Base-by-base conservation (phyloP, 2,329 filamentous ascomycete species). In the Colletotrichum spinosum region DNA sequence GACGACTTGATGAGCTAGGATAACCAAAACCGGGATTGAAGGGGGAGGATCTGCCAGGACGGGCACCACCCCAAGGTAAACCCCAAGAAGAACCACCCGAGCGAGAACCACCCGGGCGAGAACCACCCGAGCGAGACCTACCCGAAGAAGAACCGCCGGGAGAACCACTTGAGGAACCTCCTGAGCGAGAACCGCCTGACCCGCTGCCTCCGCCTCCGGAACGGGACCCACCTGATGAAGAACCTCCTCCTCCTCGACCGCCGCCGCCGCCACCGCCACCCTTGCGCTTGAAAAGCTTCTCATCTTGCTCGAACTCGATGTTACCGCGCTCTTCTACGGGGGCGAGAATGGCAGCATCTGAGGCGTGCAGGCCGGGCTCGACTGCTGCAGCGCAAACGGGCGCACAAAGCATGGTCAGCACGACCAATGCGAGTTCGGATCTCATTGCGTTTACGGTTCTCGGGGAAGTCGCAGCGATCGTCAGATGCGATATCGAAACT, bases 241-340 rank as follows among this genome's bases (percentile, higher is more conserved):
- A 42, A 34, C 71, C 53, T 25, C 68, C 60, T 41, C 68, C 67
- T 34, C 77, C 76, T 9, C 83, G 81, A 63, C 81, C 76, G 15
- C 81, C 79, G 53, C 85, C 84, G 10, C 84, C 77, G 8, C 85
- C 85, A 7, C 87, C 87, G 52, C 88, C 87, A 41, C 87, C 87
- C 70, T 86, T 86, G 68, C 88, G 82, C 79, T 88, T 89, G 79
- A 81, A 88, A 25, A 89, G 75, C 38, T 87, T 81, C 57, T 83
- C 74, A 57, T 76, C 72, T 11, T 68, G 45, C 4, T 55, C 39
- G 6, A 54, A 38, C 4, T 55, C 39, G 6, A 54, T 37, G 55
- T 64, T 46, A 35, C 65, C 54, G 48, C 65, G 51, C 41, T 77
- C 70, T 34, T 38, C 49, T 55, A 60, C 51, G 8, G 64, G 60